Conservation (phyloP, 1,139 yeast genomes). For the Saccharomyces hybrid region DNA sequence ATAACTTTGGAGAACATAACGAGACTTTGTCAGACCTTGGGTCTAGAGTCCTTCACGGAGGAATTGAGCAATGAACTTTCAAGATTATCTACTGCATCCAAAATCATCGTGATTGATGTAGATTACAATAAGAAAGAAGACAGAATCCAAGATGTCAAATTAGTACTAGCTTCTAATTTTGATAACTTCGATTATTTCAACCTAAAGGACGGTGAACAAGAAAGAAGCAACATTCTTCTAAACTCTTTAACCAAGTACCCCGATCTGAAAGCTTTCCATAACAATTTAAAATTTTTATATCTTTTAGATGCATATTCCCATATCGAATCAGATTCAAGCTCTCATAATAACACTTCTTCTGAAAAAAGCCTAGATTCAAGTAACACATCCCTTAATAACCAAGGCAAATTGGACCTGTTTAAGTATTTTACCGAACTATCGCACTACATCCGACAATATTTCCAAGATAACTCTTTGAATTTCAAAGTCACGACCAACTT, state of each 20-base stretch:
- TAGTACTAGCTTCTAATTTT: slow-evolving; percentile 32
- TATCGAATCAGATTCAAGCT: slow-evolving; percentile 21
- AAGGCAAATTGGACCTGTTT: slow-evolving; percentile 28
- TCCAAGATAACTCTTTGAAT: slow-evolving; percentile 14
- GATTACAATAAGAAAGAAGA: slow-evolving; percentile 26
- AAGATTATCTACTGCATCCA: slow-evolving; percentile 32
- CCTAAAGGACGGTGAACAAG: slow-evolving; percentile 8
- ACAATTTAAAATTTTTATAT: slow-evolving; percentile 28
- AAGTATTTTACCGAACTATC: slow-evolving; percentile 29
- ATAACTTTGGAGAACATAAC: slow-evolving; percentile 31
- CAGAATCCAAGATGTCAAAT: slow-evolving; percentile 29
- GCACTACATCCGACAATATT: slow-evolving; percentile 17
- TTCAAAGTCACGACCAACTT: slow-evolving; percentile 22
- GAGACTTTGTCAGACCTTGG: slow-evolving; percentile 31
- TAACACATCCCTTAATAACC: slow-evolving; percentile 2
- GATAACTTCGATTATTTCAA: slow-evolving; percentile 31
- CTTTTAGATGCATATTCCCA: slow-evolving; percentile 29
- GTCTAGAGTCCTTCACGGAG: slow-evolving; percentile 32
- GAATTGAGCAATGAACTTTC: slow-evolving; percentile 23
- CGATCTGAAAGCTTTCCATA: slow-evolving; percentile 28
- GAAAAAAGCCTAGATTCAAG: slow-evolving; percentile 2
- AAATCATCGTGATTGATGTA: slow-evolving; percentile 33
- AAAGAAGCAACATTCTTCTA: slow-evolving; percentile 23
- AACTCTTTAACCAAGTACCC: slow-evolving; percentile 25
- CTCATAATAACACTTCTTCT: slow-evolving; percentile 7